Conservation (phyloP, 352 stramenopile species). For the Phytophthora citricola region DNA sequence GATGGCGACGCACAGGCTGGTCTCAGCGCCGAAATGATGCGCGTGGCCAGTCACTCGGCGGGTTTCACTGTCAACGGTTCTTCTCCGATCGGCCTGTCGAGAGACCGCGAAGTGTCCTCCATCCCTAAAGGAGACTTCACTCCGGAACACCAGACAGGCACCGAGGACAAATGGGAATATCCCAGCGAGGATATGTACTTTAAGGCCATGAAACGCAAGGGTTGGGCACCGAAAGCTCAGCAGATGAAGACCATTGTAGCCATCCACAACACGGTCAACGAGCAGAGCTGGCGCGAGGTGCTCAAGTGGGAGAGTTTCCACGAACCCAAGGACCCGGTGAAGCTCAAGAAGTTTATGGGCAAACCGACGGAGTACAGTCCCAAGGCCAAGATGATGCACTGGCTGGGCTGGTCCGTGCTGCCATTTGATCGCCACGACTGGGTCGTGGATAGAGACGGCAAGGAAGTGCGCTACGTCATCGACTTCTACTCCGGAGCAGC, state of each 20-base stretch:
- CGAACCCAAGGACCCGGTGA: constrained; percentile 62
- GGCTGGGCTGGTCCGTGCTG: constrained; percentile 87
- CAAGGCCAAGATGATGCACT: constrained; percentile 93
- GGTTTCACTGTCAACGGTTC: constrained; percentile 46
- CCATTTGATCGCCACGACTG: constrained; percentile 99
- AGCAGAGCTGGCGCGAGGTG: constrained; percentile 95
- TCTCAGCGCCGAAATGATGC: constrained; percentile 72
- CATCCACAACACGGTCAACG: constrained; percentile 98
- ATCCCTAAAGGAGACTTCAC: constrained; percentile 95
- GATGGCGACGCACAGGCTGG: constrained; percentile 19
- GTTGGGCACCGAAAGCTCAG: constrained; percentile 89
- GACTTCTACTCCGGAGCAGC: constrained; percentile 98
- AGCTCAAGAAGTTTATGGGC: constrained; percentile 95
- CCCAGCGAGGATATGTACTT: constrained; percentile 98
- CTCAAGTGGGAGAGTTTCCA: constrained; percentile 91
- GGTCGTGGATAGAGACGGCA: constrained; percentile 93
- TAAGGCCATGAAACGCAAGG: constrained; percentile 97
- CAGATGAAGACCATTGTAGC: constrained; percentile 97
- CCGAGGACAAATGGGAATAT: constrained; percentile 94
- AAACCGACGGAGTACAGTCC: constrained; percentile 95
- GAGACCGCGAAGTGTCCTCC: constrained; percentile 88
- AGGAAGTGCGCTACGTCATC: constrained; percentile 98
- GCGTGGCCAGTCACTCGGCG: constrained; percentile 48
- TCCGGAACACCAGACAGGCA: constrained; percentile 62
- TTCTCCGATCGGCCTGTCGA: constrained; percentile 52